Conservation (phyloP, 768 basidiomycete genomes). For the Gloeophyllum trabeum region DNA sequence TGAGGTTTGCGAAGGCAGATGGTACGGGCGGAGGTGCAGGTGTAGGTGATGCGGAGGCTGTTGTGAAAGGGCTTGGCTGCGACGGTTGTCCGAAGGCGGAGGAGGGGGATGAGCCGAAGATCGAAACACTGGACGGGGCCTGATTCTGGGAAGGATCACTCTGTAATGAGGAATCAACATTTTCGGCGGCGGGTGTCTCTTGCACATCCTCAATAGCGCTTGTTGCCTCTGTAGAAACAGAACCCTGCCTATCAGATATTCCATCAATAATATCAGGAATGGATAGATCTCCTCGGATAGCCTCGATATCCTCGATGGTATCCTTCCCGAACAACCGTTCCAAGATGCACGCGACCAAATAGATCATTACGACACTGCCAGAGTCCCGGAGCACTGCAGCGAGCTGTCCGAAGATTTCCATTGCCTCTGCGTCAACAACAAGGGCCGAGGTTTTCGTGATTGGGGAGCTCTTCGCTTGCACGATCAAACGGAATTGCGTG, state of each 20-base stretch:
- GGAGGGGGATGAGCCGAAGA: constrained; percentile 12
- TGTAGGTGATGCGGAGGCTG: constrained; percentile 12
- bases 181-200: constrained; percentile 2
- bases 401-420: constrained; percentile 58
- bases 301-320: constrained; percentile 66
- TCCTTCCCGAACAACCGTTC: constrained; percentile 80
- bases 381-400: constrained; percentile 52
- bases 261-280: constrained; percentile 66
- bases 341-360: constrained; percentile 80
- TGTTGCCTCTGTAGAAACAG: neutral
- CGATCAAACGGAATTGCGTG: constrained; percentile 67
- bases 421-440: constrained; percentile 51
- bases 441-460: constrained; percentile 59
- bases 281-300: constrained; percentile 42
- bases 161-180: no score
- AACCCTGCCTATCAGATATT: constrained; percentile 15
- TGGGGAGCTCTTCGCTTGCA: constrained; percentile 69
- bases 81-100: constrained; percentile 6
- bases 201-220: neutral
- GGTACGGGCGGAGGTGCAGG: constrained; percentile 5
- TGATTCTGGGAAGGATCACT: no score
- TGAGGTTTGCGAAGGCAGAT: constrained; percentile 24
- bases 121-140: no score
- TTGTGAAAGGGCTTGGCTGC: constrained; percentile 1
- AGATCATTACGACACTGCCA: constrained; percentile 63